Evolutionary conservation across 768 basidiomycete species (phyloP), one percentile per base, ranked within the genome.

Genomic region (Auriscalpium vulgare): DNA sequence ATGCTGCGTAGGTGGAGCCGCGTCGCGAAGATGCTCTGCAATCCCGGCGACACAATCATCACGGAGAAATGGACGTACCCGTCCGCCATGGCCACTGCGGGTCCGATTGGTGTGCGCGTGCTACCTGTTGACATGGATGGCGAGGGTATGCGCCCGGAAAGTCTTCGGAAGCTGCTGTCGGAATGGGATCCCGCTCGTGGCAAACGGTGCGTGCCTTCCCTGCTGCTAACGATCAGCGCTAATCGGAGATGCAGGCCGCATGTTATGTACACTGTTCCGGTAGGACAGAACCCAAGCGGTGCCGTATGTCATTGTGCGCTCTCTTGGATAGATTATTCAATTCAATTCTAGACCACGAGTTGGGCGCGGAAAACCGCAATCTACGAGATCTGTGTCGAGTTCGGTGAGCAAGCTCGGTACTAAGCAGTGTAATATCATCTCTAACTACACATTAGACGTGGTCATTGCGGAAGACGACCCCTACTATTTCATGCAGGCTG

Each of bases 211-310:
- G 66, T 43, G 17, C 45, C 44, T 2, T 46, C 46, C 10, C 47
- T 29, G 29, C 29, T 47, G 46, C 11, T 13, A n/a, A n/a, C n/a
- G n/a, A 1, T 45, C 35, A 37, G 45, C 19, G 36, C 23, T 16
- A 8, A 48, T 51, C 51, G 38, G 49, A 23, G 16, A 40, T 57
- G 17, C 58, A 86, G 85, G 40, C 87, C 87, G 43, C 84, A 79
- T 62, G 78, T 88, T 29, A 75, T 89, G 68, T 89, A 89, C 66
- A 86, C 82, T 4, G 75, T 90, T 11, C 87, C 89, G 0, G 76
- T 88, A n/a, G 88, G 88, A 29, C 89, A 93, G 70, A 93, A 93
- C 67, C 91, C 90, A 6, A 85, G 83, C 7, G 91, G 91, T 17
- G 72, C 78, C 19, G 84, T 86, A 57, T 70, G 82, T 72, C n/a